phyloP scores from a whole-genome alignment of 2,329 filamentous ascomycete species.

The Ceratocystis albifundus region DNA sequence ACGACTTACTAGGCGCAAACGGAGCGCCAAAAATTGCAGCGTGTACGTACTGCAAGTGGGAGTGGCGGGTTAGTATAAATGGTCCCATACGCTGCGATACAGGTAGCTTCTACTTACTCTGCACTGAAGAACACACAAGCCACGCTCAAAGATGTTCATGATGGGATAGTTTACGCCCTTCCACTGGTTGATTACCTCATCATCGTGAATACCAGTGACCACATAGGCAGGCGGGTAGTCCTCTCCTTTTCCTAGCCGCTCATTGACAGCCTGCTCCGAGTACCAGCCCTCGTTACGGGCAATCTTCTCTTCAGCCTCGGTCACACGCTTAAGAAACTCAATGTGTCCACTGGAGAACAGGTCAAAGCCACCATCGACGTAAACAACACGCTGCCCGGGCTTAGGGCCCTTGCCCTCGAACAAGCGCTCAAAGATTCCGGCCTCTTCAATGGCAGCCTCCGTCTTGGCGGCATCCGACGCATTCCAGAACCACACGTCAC shows the following conservation, averaged over 20 bases:
- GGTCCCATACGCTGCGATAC: neutral
- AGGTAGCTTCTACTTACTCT: conserved; percentile 46
- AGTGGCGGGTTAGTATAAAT: conserved; percentile 8
- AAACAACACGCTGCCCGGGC: conserved; percentile 74
- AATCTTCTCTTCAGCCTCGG: conserved; percentile 57
- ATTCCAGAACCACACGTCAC: conserved; percentile 76
- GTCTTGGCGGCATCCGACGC: conserved; percentile 41
- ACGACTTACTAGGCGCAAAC: conserved; percentile 69
- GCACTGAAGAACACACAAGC: conserved; percentile 90
- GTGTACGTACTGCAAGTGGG: conserved; percentile 58
- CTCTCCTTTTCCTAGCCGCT: conserved; percentile 52
- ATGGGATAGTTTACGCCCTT: conserved; percentile 98
- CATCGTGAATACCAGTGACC: conserved; percentile 88
- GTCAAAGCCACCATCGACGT: conserved; percentile 94
- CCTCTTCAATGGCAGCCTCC: conserved; percentile 39
- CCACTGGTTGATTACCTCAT: conserved; percentile 89
- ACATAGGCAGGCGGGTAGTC: conserved; percentile 78
- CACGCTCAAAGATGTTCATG: conserved; percentile 97
- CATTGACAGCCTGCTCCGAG: conserved; percentile 48
- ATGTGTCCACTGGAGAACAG: conserved; percentile 96
- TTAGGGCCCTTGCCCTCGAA: conserved; percentile 60
- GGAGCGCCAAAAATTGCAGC: conserved; percentile 82
- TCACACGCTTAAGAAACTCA: conserved; percentile 75
- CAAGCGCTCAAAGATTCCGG: conserved; percentile 54
- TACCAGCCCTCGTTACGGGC: conserved; percentile 65